These are phyloP conservation scores for Umbilicaria muhlenbergii DNA, from an alignment of 495 filamentous ascomycete species.

Conservation along the genomic window DNA sequence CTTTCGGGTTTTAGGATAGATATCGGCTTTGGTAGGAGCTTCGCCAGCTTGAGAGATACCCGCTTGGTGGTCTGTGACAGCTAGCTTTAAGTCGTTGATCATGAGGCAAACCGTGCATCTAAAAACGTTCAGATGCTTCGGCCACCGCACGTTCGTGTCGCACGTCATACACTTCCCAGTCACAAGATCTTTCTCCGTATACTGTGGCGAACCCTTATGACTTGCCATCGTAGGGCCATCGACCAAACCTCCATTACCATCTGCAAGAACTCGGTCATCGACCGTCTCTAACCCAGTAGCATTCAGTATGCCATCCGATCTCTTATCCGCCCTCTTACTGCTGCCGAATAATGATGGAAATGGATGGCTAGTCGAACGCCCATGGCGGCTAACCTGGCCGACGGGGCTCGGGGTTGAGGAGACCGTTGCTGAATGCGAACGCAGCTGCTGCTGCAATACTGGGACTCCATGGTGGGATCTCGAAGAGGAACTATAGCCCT, in stretches of 20 bases:
- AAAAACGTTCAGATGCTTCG: constrained; percentile 57
- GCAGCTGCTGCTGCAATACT: constrained; percentile 6
- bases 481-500: constrained; percentile 8
- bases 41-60: no score
- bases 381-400: constrained; percentile 24
- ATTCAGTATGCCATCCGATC: constrained; percentile 22
- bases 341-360: constrained; percentile 46
- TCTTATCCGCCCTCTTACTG: constrained; percentile 37
- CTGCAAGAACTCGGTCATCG: neutral
- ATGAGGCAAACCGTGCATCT: constrained; percentile 76
- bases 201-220: constrained; percentile 18
- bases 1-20: no score
- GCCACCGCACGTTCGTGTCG: constrained; percentile 69
- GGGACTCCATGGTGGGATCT: constrained; percentile 19
- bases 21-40: no score
- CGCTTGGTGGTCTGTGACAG: neutral
- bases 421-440: constrained; percentile 5
- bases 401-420: constrained; percentile 11
- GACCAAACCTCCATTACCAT: neutral
- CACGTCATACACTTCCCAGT: constrained; percentile 74
- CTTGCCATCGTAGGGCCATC: constrained; percentile 12
- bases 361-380: constrained; percentile 62
- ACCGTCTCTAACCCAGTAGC: constrained; percentile 7
- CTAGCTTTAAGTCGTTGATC: constrained; percentile 62
- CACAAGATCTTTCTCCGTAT: constrained; percentile 26